Base-by-base conservation (phyloP, 768 basidiomycete genomes). In the Naganishia onofrii region DNA sequence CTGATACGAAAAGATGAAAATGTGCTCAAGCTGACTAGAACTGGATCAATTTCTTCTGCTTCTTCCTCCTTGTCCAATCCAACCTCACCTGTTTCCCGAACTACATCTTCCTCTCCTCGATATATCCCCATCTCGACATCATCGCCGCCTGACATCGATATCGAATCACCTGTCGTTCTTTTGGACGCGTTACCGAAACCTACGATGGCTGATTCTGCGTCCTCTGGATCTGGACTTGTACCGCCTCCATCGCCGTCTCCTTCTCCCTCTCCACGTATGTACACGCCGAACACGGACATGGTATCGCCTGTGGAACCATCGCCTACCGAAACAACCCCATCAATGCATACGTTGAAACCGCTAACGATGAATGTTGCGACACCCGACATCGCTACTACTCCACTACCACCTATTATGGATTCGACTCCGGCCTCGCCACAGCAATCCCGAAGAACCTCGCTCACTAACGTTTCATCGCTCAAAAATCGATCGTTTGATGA, bases 401-500 rank as follows among this genome's bases (percentile, higher is more conserved):
- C 60, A 21, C 46, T 29, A 42, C 34, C 42, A 44, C 26, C 42
- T 13, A 12, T 23, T 1, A 23, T 28, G 23, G 23, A 26, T 26
- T 26, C 29, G 32, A 29, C 60, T 9, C 26, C 38, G 48, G 23
- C n/a, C 2, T 44, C 38, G 6, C 23, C 38, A 8, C 60, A 63
- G 60, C 60, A 42, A 26, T 26, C 38, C 3, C 67, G 67, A 29
- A 53, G 67, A 19, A 34, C 66, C 12, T 65, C 72, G 36, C 51
- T 66, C 28, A 70, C 69, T 38, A 53, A 21, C 68, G 51, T 17
- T 10, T n/a, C 66, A 28, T 42, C 66, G 48, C 48, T 58, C 52
- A 63, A 42, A 19, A 58, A 26, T 32, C 55, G 46, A 36, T 57
- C 77, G 79, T 78, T 84, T 64, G 84, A 86, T 75, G 76, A 83